Conservation (phyloP, 495 filamentous ascomycete species). For the Aspergillus leporis region DNA sequence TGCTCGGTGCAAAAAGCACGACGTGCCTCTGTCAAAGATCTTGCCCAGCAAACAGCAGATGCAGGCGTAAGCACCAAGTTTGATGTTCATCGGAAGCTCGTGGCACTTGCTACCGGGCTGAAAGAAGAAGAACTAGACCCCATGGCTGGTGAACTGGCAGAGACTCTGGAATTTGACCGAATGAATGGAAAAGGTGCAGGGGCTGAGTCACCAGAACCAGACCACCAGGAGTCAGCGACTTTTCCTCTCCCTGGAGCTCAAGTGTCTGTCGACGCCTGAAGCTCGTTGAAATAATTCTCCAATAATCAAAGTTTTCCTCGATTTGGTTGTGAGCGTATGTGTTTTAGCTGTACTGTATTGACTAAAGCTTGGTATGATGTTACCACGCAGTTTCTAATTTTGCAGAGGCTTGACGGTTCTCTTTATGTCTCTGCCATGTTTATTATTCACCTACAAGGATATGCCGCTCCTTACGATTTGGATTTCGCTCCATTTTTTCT, state of each 20-base stretch:
- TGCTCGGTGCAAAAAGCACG: slow-evolving; percentile 42
- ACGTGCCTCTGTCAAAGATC: slow-evolving; percentile 41
- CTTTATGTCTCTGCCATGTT: slow-evolving; percentile 35
- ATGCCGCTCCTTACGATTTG: slow-evolving; percentile 6
- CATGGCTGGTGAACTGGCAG: slow-evolving; percentile 48
- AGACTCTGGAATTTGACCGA: slow-evolving; percentile 49
- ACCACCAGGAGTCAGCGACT: slow-evolving; percentile 26
- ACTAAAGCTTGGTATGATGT: slow-evolving; percentile 7
- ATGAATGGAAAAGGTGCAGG: slow-evolving; percentile 39
- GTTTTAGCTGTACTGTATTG: slow-evolving; percentile 16
- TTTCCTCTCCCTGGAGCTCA: slow-evolving; percentile 27
- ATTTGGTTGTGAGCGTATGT: slow-evolving; percentile 3
- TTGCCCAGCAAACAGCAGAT: slow-evolving; percentile 49
- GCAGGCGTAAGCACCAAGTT: slow-evolving; percentile 53
- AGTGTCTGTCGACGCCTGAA: slow-evolving; percentile 41
- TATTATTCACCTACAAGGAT: slow-evolving; percentile 15
- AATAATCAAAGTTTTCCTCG: neutral
- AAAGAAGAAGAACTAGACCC: slow-evolving; percentile 52
- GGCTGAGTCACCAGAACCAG: slow-evolving; percentile 31
- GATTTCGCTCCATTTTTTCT: slow-evolving; percentile 1
- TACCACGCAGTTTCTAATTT: neutral
- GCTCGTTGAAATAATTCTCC: neutral
- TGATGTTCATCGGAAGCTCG: slow-evolving; percentile 53
- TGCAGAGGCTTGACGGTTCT: slow-evolving; percentile 4
- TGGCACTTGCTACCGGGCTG: slow-evolving; percentile 50